A percentile compares a stretch with the other conserved stretches of the same genome.
These are phyloP conservation scores for Pascua guehoae DNA, from an alignment of 1,284 basidiomycete genomes.

Conservation along the genomic window DNA sequence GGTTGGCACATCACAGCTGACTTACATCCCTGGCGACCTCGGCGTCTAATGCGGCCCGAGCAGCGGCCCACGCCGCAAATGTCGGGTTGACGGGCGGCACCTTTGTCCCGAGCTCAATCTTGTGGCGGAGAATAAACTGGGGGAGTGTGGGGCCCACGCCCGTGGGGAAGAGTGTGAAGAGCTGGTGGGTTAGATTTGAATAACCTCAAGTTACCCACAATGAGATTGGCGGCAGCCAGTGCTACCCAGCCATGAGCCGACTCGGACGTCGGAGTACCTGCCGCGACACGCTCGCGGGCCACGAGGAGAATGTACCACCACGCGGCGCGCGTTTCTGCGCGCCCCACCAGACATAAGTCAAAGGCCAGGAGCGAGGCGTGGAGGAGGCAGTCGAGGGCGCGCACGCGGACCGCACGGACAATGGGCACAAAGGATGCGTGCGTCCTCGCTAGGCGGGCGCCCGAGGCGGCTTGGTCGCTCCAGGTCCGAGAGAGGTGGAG, in stretches of 20 bases:
- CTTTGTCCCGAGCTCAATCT: conserved; percentile 5
- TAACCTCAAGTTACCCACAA: too few relatives aligned
- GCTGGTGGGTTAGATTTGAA: conserved; percentile 13
- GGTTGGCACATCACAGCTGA: too few relatives aligned
- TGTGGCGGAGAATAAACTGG: conserved; percentile 17
- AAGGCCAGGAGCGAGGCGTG: conserved; percentile 27
- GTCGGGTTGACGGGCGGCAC: not conserved
- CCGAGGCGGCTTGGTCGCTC: conserved; percentile 28
- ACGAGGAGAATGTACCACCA: conserved; percentile 39
- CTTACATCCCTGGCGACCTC: not conserved
- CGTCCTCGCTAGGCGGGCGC: conserved; percentile 10
- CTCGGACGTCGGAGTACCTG: not conserved
- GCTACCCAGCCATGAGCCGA: conserved; percentile 17
- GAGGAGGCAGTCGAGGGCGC: conserved; percentile 37
- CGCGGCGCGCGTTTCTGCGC: conserved; percentile 21
- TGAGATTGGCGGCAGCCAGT: conserved; percentile 24
- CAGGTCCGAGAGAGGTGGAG: conserved; percentile 25
- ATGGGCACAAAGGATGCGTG: conserved; percentile 2
- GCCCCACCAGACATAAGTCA: conserved; percentile 23
- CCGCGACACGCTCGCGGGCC: conserved; percentile 1
- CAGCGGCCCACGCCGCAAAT: conserved; percentile 2
- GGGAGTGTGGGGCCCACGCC: not conserved
- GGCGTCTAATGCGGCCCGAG: not conserved
- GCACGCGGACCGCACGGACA: conserved; percentile 16
- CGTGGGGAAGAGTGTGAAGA: conserved; percentile 13